Base-by-base conservation (phyloP, 305 asterid genomes). In the Solanum hybrid region DNA sequence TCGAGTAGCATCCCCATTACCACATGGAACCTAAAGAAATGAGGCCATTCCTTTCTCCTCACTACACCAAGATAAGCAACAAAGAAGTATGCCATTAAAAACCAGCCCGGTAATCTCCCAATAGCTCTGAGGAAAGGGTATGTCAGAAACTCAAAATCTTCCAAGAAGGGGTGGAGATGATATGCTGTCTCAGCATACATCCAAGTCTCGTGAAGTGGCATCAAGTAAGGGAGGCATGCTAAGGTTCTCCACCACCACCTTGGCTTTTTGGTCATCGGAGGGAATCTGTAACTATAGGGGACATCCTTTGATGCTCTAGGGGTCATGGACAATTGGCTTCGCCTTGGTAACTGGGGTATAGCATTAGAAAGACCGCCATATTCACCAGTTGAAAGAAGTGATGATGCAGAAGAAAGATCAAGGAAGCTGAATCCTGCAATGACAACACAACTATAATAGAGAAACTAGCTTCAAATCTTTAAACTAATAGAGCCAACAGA, bases 11-110 rank as follows among this genome's bases (percentile, higher is more conserved):
- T 94, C 14, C 98, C 98, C 94, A 91, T 94, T 79, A 97, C 97
- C 91, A 97, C 97, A 51, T 97, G 98, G 91, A 95, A 97, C 90
- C 98, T 91, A 85, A 97, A 95, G 93, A 93, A 97, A 91, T 97
- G 98, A 7, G 98, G 99, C 98, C 98, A 97, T 88, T 96, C 98
- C 88, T 95, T 97, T 79, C 96, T 92, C 93, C 98, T 96, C 88
- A 95, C 98, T 0, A 97, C 75, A 76, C 97, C 98, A 32, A 96
- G 96, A 91, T 97, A 97, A 13, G 97, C 96, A 61, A 94, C 92
- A 57, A 95, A 93, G 93, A 95, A 94, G 85, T 97, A 97, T 0
- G 98, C 99, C 95, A 95, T 94, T 31, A 95, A 91, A 91, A 94
- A 95, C 99, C 99, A 95, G 82, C 96, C 90, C 0, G 99, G 99